Conservation (phyloP, 441 rosid genomes). For the Corymbia calophylla region DNA sequence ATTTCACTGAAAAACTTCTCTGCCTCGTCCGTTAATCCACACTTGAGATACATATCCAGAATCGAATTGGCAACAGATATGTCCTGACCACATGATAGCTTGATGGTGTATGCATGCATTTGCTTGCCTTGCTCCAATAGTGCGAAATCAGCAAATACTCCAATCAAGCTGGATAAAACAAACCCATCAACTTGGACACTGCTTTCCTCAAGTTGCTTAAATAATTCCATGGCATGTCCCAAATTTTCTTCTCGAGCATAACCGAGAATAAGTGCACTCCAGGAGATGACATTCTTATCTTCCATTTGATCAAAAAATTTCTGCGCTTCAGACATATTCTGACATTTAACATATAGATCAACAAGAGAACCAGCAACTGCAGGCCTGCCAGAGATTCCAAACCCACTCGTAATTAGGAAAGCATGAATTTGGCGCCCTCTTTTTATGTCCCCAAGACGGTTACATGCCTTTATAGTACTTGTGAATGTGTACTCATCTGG, state of each 20-base stretch:
- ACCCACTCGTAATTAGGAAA: slow-evolving; percentile 48
- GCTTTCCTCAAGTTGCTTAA: slow-evolving; percentile 42
- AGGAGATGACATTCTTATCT: slow-evolving; percentile 58
- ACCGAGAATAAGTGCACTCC: slow-evolving; percentile 74
- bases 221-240: slow-evolving; percentile 57
- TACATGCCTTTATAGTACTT: slow-evolving; percentile 66
- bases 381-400: slow-evolving; percentile 28
- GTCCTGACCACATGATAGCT: slow-evolving; percentile 59
- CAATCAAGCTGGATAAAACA: slow-evolving; percentile 64
- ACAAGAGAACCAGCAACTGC: slow-evolving; percentile 59
- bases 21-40: slow-evolving; percentile 68
- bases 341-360: slow-evolving; percentile 72
- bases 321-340: slow-evolving; percentile 42
- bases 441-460: slow-evolving; percentile 30
- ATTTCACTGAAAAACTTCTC: slow-evolving; percentile 48
- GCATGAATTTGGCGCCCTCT: slow-evolving; percentile 67
- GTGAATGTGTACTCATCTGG: slow-evolving; percentile 71
- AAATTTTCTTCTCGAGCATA: slow-evolving; percentile 73
- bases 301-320: slow-evolving; percentile 47
- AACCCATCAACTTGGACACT: slow-evolving; percentile 39
- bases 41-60: slow-evolving; percentile 85
- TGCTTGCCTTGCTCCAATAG: slow-evolving; percentile 79
- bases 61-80: slow-evolving; percentile 60
- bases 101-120: slow-evolving; percentile 57
- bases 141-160: slow-evolving; percentile 81